Conservation (phyloP, 495 filamentous ascomycete species). For the Xylaria sp. region DNA sequence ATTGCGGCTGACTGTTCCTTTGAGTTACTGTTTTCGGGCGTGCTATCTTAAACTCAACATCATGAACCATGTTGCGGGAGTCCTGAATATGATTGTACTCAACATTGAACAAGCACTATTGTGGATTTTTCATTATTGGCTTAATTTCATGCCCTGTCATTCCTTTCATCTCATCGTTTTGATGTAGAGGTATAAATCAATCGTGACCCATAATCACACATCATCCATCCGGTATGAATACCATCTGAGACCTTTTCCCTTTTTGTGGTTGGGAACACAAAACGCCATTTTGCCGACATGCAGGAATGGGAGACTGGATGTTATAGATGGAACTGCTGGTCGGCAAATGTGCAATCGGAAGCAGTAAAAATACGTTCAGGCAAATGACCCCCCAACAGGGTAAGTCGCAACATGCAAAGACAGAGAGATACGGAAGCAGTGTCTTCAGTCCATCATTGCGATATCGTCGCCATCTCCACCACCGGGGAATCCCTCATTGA, state of each 20-base stretch:
- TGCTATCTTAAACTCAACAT: background rate
- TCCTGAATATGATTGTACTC: too few relatives aligned
- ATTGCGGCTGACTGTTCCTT: background rate
- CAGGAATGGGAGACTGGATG: background rate
- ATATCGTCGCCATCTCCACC: conserved; percentile 33
- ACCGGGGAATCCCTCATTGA: conserved; percentile 51
- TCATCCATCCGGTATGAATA: background rate
- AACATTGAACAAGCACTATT: too few relatives aligned
- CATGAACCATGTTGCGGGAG: background rate
- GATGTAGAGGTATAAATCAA: background rate
- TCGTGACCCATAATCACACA: background rate
- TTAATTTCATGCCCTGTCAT: background rate
- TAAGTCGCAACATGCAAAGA: background rate
- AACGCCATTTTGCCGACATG: background rate
- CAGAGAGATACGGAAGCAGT: background rate
- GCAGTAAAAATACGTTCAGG: background rate
- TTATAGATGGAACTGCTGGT: background rate
- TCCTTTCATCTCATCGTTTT: background rate
- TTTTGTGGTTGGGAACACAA: background rate
- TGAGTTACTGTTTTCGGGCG: background rate
- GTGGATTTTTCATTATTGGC: background rate
- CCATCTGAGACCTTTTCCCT: background rate
- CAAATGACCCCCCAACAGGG: background rate
- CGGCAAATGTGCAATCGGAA: background rate
- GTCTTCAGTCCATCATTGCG: conserved; percentile 29